phyloP scores from a whole-genome alignment of 2,329 filamentous ascomycete species.

The Magnaporthales sp. region DNA sequence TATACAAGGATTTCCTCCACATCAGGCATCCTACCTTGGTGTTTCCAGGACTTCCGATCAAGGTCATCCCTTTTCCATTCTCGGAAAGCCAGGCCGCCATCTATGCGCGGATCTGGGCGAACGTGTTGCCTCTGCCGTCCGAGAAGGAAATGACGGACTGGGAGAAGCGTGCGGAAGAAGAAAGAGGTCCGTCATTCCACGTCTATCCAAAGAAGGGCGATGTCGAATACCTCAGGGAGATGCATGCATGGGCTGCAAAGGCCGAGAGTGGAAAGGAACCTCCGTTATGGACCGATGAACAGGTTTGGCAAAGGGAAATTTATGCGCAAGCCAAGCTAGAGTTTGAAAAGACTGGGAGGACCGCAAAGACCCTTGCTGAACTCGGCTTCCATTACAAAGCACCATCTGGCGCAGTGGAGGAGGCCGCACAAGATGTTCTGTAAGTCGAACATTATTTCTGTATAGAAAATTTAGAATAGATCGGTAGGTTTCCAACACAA shows the following conservation, averaged over 20 bases:
- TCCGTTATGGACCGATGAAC: slow-evolving; percentile 60
- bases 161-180: slow-evolving; percentile 53
- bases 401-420: slow-evolving; percentile 6
- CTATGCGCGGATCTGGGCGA: slow-evolving; percentile 69
- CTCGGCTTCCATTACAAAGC: slow-evolving; percentile 56
- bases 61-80: slow-evolving; percentile 80
- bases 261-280: slow-evolving; percentile 55
- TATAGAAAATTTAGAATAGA: neutral
- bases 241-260: slow-evolving; percentile 52
- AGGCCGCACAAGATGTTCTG: slow-evolving; percentile 9
- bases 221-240: slow-evolving; percentile 59
- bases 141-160: slow-evolving; percentile 57
- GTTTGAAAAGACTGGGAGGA: slow-evolving; percentile 59
- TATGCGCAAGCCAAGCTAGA: slow-evolving; percentile 62
- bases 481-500: neutral
- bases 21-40: slow-evolving; percentile 67
- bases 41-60: slow-evolving; percentile 68
- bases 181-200: slow-evolving; percentile 34
- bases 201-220: slow-evolving; percentile 48
- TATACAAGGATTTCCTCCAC: slow-evolving; percentile 76
- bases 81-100: slow-evolving; percentile 72
- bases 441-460: slow-evolving; percentile 1
- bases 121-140: slow-evolving; percentile 56
- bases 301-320: slow-evolving; percentile 63
- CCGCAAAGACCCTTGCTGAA: slow-evolving; percentile 58